Evolutionary conservation across 2,329 filamentous ascomycete species (phyloP).

Genomic region (Verticillium nubilum): DNA sequence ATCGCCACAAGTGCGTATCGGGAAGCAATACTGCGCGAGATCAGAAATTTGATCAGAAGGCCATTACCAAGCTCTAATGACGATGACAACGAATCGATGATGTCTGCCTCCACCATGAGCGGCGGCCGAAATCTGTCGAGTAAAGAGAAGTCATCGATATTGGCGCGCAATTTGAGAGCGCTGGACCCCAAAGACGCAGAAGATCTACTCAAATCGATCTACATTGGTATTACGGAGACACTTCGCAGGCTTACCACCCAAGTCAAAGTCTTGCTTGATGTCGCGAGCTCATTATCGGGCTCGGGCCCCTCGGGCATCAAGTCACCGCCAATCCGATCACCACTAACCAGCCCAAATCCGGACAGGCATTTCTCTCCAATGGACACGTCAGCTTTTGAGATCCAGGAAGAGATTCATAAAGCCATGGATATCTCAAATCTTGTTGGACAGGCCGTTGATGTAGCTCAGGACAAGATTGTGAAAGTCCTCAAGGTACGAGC

Average conservation of each 20-base stretch:
- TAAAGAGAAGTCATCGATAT: constrained; percentile 82
- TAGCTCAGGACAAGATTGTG: constrained; percentile 70
- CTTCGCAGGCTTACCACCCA: constrained; percentile 81
- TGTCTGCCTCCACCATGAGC: constrained; percentile 73
- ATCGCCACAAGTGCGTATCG: constrained; percentile 80
- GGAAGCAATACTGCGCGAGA: constrained; percentile 77
- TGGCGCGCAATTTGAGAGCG: constrained; percentile 82
- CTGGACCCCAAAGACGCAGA: constrained; percentile 83
- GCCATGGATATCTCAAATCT: constrained; percentile 73
- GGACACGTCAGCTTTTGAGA: constrained; percentile 32
- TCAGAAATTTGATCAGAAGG: constrained; percentile 76
- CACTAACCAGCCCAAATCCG: constrained; percentile 43
- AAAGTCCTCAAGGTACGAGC: constrained; percentile 73
- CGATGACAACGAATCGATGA: constrained; percentile 86
- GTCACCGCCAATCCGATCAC: constrained; percentile 45
- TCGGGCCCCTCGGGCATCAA: constrained; percentile 30
- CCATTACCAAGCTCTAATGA: constrained; percentile 90
- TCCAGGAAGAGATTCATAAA: constrained; percentile 72
- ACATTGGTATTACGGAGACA: constrained; percentile 82
- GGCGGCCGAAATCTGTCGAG: constrained; percentile 65
- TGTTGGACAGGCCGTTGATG: constrained; percentile 73
- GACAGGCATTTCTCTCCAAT: constrained; percentile 20
- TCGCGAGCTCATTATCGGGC: constrained; percentile 68
- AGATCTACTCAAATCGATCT: constrained; percentile 73
- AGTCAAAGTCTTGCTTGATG: constrained; percentile 90